Evolutionary conservation across 2,329 filamentous ascomycete genomes (phyloP), one percentile per base, ranked within the genome.

Genomic region (Hypoxylon sp.): DNA sequence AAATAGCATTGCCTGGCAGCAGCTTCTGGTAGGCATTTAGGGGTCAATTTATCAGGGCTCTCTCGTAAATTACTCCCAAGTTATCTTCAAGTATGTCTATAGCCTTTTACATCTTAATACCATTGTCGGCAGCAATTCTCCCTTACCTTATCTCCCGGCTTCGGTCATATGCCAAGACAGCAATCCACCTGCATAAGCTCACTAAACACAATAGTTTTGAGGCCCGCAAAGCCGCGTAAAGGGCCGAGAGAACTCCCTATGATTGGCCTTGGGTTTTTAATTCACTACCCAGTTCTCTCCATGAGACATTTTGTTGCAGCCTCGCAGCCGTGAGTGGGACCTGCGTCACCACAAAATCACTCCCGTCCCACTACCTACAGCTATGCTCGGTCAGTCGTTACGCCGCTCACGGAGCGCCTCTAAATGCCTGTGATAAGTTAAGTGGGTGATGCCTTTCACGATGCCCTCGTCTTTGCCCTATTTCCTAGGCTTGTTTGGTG

Each of bases 291-390:
- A 57, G 30, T 66, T 63, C 51, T 71, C 61, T 42, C 69, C 56
- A 65, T 73, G 69, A 69, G 71, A 72, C 64, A 74, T 73, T 72
- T 71, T 71, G 64, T 64, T 70, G 61, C 54, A 73, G 73, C 71
- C 73, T 74, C 66, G 68, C 71, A 69, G 60, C 46, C 17, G 37
- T 59, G 50, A 67, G 62, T 62, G 44, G 58, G 56, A 65, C 64
- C 50, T 70, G 55, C 53, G 61, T 68, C 61, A 65, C 60, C 68
- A 55, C 51, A 37, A 56, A 56, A 17, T 58, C 37, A 10, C 37
- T 37, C 14, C 44, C 22, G 50, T 68, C 61, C 58, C 60, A 49
- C 65, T 55, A 42, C 53, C 65, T 55, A 42, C 55, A 64, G 60
- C 46, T 46, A 62, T 44, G 60, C 56, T 70, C 61, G 62, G 62